phyloP scores from a whole-genome alignment of 139 green algal species.

The Chlorella sp. region DNA sequence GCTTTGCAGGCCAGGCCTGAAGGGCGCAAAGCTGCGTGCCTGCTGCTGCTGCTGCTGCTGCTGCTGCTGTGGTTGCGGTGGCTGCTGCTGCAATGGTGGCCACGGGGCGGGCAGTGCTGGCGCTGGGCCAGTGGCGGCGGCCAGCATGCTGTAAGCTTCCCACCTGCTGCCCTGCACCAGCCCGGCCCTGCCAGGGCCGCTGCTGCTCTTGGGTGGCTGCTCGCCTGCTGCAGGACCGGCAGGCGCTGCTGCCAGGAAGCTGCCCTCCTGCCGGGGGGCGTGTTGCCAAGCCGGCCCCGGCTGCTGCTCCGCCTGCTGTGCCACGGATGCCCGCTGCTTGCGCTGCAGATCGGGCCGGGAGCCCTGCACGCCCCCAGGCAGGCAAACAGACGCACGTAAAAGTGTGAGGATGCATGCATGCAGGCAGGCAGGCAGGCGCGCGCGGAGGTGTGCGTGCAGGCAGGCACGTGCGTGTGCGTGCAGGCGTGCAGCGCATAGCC shows the following conservation, averaged over 20 bases:
- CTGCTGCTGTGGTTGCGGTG: background rate
- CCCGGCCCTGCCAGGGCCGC: background rate
- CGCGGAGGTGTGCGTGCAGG: background rate
- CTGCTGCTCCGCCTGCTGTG: background rate
- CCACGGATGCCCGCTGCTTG: background rate
- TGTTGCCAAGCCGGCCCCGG: background rate
- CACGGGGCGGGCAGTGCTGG: background rate
- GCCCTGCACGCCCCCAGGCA: background rate
- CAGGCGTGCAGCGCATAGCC: too few species aligned
- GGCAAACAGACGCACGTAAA: background rate
- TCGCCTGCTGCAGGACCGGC: background rate
- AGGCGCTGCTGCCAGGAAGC: background rate
- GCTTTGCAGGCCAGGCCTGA: too few species aligned
- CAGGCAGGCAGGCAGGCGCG: background rate
- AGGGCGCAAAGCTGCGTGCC: background rate
- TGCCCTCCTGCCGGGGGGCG: background rate
- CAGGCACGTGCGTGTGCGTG: background rate
- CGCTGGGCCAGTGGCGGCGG: background rate
- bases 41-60: background rate
- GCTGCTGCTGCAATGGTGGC: background rate
- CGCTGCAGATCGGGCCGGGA: constrained; percentile 5
- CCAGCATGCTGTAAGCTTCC: background rate
- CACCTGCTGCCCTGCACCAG: background rate
- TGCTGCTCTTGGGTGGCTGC: background rate
- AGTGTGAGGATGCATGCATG: background rate